phyloP scores from a whole-genome alignment of 495 filamentous ascomycete species.

The Neurospora sp. region DNA sequence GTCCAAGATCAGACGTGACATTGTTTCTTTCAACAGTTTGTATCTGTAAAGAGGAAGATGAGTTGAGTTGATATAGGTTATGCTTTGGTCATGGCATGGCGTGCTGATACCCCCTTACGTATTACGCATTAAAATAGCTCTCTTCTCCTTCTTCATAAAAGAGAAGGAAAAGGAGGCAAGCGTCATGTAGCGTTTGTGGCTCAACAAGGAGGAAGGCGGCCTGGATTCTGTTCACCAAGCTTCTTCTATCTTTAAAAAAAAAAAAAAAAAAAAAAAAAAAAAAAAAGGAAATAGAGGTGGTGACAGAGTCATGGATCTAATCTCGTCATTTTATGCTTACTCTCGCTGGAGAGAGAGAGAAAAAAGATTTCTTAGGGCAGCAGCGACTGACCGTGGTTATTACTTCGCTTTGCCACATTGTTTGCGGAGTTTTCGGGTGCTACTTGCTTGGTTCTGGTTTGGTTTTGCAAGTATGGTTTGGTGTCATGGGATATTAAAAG shows the following conservation, averaged over 20 bases:
- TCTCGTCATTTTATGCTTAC: not conserved
- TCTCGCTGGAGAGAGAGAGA: not conserved
- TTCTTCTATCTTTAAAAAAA: not conserved
- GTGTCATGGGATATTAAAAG: not conserved
- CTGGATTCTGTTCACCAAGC: not conserved
- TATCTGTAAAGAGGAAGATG: slow-evolving; percentile 52
- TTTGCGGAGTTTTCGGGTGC: not conserved
- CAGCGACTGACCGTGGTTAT: not conserved
- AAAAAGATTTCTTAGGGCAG: no score
- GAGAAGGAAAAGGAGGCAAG: not conserved
- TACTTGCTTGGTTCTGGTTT: not conserved
- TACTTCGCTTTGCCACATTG: not conserved
- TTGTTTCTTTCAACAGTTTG: slow-evolving; percentile 85
- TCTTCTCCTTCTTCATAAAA: not conserved
- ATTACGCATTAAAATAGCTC: not conserved
- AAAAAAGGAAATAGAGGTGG: not conserved
- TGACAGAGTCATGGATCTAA: not conserved
- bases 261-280: no score
- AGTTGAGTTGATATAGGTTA: not conserved
- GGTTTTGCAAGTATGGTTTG: not conserved
- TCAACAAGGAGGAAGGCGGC: not conserved
- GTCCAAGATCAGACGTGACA: slow-evolving; percentile 76
- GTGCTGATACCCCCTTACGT: not conserved
- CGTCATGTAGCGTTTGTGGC: not conserved
- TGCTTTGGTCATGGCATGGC: not conserved